Base-by-base conservation (phyloP, 352 stramenopile species). In the Phytophthora boehmeriae region DNA sequence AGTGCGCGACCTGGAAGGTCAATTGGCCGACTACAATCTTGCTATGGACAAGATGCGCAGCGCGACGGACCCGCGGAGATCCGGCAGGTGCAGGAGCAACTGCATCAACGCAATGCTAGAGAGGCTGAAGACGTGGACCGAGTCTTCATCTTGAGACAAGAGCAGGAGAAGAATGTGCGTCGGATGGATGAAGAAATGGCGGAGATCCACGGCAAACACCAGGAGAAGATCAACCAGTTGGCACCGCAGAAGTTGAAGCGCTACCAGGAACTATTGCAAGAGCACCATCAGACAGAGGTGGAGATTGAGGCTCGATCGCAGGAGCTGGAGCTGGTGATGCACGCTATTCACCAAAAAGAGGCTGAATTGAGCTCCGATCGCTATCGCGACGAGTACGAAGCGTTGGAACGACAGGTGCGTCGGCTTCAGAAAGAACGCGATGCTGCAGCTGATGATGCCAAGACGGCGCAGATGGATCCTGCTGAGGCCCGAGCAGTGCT, bases 11-110 rank as follows among this genome's bases (percentile, higher is more conserved):
- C 58, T 97, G n/a, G 90, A 98, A 69, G 93, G 93, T 2, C 90
- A 93, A 42, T 71, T 98, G 16, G 92, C 92, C 0, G 93, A 98
- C 72, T 97, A 98, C 63, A 98, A 98, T 66, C 73, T 98, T 20
- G 93, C 93, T 19, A 96, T 97, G 80, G 92, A 97, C 66, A 98
- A 98, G 68, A 70, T 91, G 32, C 73, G 80, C 25, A 92, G 83
- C 34, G 73, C 70, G 13, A 92, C 83, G 11, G 78, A 92, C 39
- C 83, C 1, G 63, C 60, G 1, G 80, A 90, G 66, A 90, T 90
- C 54, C 76, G 75, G 2, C 78, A 90, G 51, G 83, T 92, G 23
- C 76, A 87, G 36, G 80, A 89, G 47, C 80, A 92, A 34, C 52
- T 92, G 19, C 80, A 66, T 34, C 54, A 88, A 41, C 86, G 92